phyloP scores from a whole-genome alignment of 345 rosid species.

The Melaleuca alternifolia region DNA sequence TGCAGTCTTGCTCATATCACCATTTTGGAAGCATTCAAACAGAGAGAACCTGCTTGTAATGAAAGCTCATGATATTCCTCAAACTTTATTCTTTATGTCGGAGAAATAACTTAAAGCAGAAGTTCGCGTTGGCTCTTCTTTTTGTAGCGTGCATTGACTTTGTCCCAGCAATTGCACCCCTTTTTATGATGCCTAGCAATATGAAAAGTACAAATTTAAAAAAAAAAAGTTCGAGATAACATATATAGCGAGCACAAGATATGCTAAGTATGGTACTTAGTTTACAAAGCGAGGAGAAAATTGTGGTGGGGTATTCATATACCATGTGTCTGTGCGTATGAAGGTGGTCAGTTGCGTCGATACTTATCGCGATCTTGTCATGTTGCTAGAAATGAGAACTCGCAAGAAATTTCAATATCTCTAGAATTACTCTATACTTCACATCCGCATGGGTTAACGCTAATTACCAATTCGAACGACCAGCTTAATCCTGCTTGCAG shows the following conservation, averaged over 20 bases:
- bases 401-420: background rate
- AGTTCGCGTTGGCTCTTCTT: background rate
- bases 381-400: background rate
- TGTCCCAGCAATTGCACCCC: background rate
- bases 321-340: background rate
- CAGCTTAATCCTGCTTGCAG: background rate
- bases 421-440: background rate
- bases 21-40: background rate
- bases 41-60: background rate
- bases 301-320: background rate
- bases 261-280: background rate
- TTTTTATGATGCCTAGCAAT: background rate
- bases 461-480: background rate
- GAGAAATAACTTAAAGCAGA: background rate
- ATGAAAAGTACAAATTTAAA: background rate
- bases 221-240: background rate
- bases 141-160: background rate
- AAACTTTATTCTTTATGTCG: background rate
- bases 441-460: accelerated
- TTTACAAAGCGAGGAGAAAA: background rate
- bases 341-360: accelerated
- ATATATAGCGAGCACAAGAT: background rate
- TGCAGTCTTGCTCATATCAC: background rate
- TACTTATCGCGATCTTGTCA: accelerated
- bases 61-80: background rate